Percentiles rank a stretch among this genome's conserved stretches.
Evolutionary conservation across 345 rosid species (phyloP).

Genomic region (Abelmoschus esculentus): DNA sequence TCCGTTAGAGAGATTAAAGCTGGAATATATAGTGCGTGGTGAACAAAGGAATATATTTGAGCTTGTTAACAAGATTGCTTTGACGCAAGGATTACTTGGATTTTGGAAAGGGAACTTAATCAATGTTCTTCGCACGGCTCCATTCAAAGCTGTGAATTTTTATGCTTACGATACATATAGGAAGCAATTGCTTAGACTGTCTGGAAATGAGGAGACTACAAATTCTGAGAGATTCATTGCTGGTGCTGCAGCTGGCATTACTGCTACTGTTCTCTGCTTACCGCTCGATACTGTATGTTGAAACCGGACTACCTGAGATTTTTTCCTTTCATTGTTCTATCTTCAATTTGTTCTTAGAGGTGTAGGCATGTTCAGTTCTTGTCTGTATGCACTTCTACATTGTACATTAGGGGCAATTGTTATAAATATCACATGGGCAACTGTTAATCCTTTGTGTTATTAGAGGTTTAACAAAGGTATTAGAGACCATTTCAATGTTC

Average conservation of each 20-base stretch:
- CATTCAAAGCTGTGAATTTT: conserved; percentile 70
- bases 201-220: conserved; percentile 55
- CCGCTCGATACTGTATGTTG: conserved; percentile 64
- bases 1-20: conserved; percentile 69
- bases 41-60: conserved; percentile 47
- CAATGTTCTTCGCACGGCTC: conserved; percentile 69
- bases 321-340: not conserved
- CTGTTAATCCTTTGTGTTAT: not conserved
- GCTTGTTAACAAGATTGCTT: conserved; percentile 45
- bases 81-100: conserved; percentile 54
- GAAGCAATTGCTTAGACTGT: conserved; percentile 47
- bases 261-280: conserved; percentile 60
- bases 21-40: conserved; percentile 68
- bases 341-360: not conserved
- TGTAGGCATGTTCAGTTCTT: not conserved
- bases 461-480: not conserved
- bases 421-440: not conserved
- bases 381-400: conserved; percentile 1
- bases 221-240: conserved; percentile 66
- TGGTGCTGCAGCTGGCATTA: conserved; percentile 75
- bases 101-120: conserved; percentile 76
- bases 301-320: conserved; percentile 5
- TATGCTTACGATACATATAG: conserved; percentile 68
- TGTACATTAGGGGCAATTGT: not conserved
- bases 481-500: not conserved